A percentile compares a stretch with the other conserved stretches of the same genome.
These are phyloP conservation scores for Marasmius sp. DNA, from an alignment of 1,284 basidiomycete species.

Conservation along the genomic window DNA sequence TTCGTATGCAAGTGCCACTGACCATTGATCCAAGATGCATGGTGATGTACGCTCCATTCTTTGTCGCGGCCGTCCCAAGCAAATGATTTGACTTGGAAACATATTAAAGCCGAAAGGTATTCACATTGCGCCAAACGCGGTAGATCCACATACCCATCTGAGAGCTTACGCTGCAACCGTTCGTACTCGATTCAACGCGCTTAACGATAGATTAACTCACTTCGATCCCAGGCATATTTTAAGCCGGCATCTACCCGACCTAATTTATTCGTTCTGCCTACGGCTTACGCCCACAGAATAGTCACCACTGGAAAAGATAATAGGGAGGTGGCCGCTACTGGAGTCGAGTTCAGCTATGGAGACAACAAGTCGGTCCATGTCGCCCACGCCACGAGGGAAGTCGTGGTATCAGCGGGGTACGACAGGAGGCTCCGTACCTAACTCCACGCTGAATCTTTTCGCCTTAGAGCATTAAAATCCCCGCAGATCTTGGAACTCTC, in stretches of 20 bases:
- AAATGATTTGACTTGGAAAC: background rate
- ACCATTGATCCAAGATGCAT: conserved; percentile 1
- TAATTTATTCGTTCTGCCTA: conserved; percentile 15
- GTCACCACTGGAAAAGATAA: background rate
- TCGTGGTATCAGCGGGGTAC: conserved; percentile 4
- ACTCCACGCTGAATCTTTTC: background rate
- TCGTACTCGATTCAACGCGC: background rate
- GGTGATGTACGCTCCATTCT: conserved; percentile 4
- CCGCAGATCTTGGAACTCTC: conserved; percentile 6
- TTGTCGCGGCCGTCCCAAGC: background rate
- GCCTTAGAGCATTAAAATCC: conserved; percentile 16
- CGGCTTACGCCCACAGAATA: conserved; percentile 11
- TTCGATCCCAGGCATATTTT: conserved; percentile 8
- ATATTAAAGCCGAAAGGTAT: conserved; percentile 15
- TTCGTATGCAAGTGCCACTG: background rate
- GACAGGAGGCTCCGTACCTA: background rate
- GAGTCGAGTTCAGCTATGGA: background rate
- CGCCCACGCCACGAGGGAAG: background rate
- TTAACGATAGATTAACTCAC: background rate
- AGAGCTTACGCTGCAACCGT: conserved; percentile 19
- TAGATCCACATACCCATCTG: conserved; percentile 16
- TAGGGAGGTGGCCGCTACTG: background rate
- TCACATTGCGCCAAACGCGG: conserved; percentile 8
- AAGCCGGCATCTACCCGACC: conserved; percentile 6
- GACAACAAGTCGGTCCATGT: background rate